phyloP scores from a whole-genome alignment of 1,284 basidiomycete species.

The Phlebopus sp. region DNA sequence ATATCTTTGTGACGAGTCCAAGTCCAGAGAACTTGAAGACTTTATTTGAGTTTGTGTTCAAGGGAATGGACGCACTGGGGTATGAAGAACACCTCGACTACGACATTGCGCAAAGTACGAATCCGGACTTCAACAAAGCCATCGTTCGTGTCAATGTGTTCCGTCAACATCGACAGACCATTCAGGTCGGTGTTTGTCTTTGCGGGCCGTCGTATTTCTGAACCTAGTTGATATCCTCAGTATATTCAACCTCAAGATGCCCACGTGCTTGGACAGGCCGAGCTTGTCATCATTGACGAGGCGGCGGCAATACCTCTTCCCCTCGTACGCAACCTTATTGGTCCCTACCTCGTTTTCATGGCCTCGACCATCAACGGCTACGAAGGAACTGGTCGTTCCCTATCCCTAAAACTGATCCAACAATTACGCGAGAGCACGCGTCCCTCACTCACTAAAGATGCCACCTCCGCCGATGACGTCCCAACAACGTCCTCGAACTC shows the following conservation, averaged over 20 bases:
- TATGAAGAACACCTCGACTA: slow-evolving; percentile 99
- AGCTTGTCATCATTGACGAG: slow-evolving; percentile 97
- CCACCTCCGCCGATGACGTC: slow-evolving; percentile 46
- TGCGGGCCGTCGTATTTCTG: neutral
- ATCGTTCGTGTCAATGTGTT: slow-evolving; percentile 97
- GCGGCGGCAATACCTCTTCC: slow-evolving; percentile 97
- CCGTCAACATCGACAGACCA: slow-evolving; percentile 89
- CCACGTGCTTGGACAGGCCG: slow-evolving; percentile 96
- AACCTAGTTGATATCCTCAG: slow-evolving; percentile 38
- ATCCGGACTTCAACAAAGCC: slow-evolving; percentile 92
- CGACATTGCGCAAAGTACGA: slow-evolving; percentile 92
- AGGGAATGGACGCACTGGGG: slow-evolving; percentile 91
- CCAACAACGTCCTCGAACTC: slow-evolving; percentile 43
- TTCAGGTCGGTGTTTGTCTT: slow-evolving; percentile 60
- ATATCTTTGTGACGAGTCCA: slow-evolving; percentile 98
- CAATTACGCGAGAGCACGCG: slow-evolving; percentile 90
- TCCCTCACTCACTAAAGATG: slow-evolving; percentile 63
- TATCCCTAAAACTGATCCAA: slow-evolving; percentile 97
- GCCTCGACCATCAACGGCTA: slow-evolving; percentile 99
- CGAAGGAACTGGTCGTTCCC: slow-evolving; percentile 96
- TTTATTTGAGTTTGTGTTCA: slow-evolving; percentile 98
- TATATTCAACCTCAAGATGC: slow-evolving; percentile 98
- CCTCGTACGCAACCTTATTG: slow-evolving; percentile 91
- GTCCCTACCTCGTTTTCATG: slow-evolving; percentile 98
- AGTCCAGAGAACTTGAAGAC: slow-evolving; percentile 98